Evolutionary conservation across 2,329 filamentous ascomycete species (phyloP).

Genomic region (Cladosporium cucumerinum): DNA sequence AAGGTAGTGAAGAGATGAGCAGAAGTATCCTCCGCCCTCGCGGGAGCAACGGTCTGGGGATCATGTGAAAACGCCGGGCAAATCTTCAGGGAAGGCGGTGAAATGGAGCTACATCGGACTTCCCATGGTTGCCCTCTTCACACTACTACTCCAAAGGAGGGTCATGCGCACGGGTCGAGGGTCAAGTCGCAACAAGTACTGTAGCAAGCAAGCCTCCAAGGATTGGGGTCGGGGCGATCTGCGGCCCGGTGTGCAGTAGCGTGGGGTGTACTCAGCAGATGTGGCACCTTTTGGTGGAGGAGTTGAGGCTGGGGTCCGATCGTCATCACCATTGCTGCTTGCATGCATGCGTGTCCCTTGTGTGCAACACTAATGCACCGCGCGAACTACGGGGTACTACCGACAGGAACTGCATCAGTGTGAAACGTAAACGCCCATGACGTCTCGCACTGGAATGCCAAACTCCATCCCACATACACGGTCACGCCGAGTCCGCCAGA

Average conservation of each 20-base stretch:
- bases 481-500: neutral
- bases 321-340: neutral
- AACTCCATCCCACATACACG: neutral
- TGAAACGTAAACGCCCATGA: neutral
- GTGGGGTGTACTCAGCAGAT: neutral
- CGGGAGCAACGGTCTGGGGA: neutral
- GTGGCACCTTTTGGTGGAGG: neutral
- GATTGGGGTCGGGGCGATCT: slow-evolving; percentile 2
- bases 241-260: neutral
- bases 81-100: neutral
- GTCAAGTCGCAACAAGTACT: neutral
- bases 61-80: slow-evolving; percentile 1
- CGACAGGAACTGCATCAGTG: neutral
- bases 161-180: neutral
- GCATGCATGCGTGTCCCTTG: slow-evolving; percentile 1
- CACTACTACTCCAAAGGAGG: neutral
- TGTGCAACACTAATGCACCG: slow-evolving; percentile 1
- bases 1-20: neutral
- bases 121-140: neutral
- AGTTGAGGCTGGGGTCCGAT: neutral
- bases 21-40: neutral
- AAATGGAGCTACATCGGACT: slow-evolving; percentile 2
- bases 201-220: neutral
- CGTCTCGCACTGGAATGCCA: neutral
- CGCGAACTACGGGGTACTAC: neutral